phyloP scores from a whole-genome alignment of 345 rosid species.

The Diplotaxis tenuifolia region DNA sequence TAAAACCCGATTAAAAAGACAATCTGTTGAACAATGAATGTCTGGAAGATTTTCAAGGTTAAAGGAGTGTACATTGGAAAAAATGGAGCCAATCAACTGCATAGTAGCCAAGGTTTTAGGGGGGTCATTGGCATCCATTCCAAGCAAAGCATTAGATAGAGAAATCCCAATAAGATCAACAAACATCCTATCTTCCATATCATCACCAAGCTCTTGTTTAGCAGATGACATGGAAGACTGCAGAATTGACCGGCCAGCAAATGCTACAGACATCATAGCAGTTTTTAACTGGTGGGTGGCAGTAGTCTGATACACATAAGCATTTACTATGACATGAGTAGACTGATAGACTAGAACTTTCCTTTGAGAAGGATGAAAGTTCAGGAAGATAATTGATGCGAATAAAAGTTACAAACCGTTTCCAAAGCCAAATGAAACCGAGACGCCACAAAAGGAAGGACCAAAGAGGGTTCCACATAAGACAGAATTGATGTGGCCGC shows the following conservation, averaged over 20 bases:
- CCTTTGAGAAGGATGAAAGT: slow-evolving; percentile 1
- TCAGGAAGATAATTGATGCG: slow-evolving; percentile 13
- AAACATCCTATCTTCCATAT: slow-evolving; percentile 43
- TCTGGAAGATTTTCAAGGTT: slow-evolving; percentile 19
- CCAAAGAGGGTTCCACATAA: slow-evolving; percentile 90
- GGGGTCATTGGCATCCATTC: slow-evolving; percentile 99
- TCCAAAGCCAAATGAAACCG: slow-evolving; percentile 96
- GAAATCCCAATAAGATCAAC: slow-evolving; percentile 75
- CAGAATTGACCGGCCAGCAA: slow-evolving; percentile 87
- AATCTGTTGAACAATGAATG: slow-evolving; percentile 7
- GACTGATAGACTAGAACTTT: slow-evolving; percentile 30
- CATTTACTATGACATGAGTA: slow-evolving; percentile 45
- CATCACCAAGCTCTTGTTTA: slow-evolving; percentile 56
- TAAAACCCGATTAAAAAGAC: slow-evolving; percentile 5
- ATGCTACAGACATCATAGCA: slow-evolving; percentile 95
- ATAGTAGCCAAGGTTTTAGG: slow-evolving; percentile 95
- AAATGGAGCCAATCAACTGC: slow-evolving; percentile 96
- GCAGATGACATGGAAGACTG: slow-evolving; percentile 62
- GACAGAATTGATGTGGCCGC: slow-evolving; percentile 89
- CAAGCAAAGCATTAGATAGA: slow-evolving; percentile 89
- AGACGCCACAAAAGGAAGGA: slow-evolving; percentile 93
- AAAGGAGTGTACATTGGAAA: slow-evolving; percentile 81
- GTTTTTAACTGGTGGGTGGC: slow-evolving; percentile 99
- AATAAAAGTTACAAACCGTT: slow-evolving; percentile 60
- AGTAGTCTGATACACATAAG: slow-evolving; percentile 85